Conservation (phyloP, 139 green algal genomes). For the Raphidocelis subcapitata region DNA sequence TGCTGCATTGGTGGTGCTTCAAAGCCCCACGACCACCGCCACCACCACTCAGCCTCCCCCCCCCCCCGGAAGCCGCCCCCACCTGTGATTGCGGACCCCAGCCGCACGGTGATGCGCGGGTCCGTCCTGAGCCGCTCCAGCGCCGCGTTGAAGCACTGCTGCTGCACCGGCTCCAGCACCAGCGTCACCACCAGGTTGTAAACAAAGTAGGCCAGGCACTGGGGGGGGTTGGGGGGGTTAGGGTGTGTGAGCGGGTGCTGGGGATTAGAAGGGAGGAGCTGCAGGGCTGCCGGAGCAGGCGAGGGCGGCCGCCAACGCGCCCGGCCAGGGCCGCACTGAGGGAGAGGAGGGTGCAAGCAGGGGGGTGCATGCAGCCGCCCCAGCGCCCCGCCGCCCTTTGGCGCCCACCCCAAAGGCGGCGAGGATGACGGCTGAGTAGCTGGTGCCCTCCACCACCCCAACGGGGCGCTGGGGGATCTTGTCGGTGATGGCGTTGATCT, state of each 20-base stretch:
- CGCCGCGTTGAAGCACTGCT: conserved; percentile 84
- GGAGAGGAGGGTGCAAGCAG: no score
- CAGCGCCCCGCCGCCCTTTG: background rate
- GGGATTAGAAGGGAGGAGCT: background rate
- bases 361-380: background rate
- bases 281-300: no score
- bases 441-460: conserved; percentile 84
- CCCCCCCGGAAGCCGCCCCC: background rate
- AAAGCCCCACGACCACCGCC: background rate
- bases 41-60: background rate
- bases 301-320: no score
- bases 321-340: no score
- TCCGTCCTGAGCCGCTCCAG: conserved; percentile 84
- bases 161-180: conserved; percentile 83
- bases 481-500: conserved; percentile 82
- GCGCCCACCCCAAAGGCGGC: conserved; percentile 71
- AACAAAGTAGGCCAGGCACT: conserved; percentile 45
- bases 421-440: conserved; percentile 89
- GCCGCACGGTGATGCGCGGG: conserved; percentile 80
- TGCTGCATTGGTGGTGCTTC: no score
- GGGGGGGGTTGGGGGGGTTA: no score
- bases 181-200: conserved; percentile 56
- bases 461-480: conserved; percentile 91
- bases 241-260: background rate
- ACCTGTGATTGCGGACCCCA: conserved; percentile 38